phyloP scores from a whole-genome alignment of 495 filamentous ascomycete species.

The Platismatia glauca region DNA sequence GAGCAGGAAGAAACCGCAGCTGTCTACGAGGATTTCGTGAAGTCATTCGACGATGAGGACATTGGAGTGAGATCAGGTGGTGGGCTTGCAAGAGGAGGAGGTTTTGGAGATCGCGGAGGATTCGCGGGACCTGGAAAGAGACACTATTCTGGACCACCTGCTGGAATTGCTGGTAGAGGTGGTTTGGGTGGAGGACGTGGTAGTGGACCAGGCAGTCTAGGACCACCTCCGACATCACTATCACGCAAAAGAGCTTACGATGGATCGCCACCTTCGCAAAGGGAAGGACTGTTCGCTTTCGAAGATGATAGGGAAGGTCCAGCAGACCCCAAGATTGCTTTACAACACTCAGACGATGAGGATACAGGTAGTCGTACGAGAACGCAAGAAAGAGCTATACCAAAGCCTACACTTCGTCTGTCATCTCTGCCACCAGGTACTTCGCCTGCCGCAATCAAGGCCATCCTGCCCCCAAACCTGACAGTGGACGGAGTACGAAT shows the following conservation, averaged over 20 bases:
- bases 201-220: conserved; percentile 71
- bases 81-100: conserved; percentile 18
- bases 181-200: conserved; percentile 27
- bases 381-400: conserved; percentile 61
- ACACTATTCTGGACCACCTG: conserved; percentile 45
- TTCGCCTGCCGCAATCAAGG: conserved; percentile 64
- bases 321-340: conserved; percentile 37
- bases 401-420: conserved; percentile 83
- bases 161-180: conserved; percentile 31
- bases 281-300: conserved; percentile 45
- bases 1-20: conserved; percentile 87
- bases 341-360: conserved; percentile 44
- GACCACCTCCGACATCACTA: conserved; percentile 47
- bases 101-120: conserved; percentile 33
- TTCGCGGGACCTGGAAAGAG: conserved; percentile 41
- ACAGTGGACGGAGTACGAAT: conserved; percentile 72
- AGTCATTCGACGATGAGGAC: conserved; percentile 73
- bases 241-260: conserved; percentile 46
- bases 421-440: conserved; percentile 53
- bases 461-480: conserved; percentile 57
- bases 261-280: conserved; percentile 38
- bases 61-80: neutral
- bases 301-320: conserved; percentile 40
- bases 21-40: conserved; percentile 83
- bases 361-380: conserved; percentile 38